Conservation (phyloP, 108 stramenopile genomes). For the Nitzschia palea region DNA sequence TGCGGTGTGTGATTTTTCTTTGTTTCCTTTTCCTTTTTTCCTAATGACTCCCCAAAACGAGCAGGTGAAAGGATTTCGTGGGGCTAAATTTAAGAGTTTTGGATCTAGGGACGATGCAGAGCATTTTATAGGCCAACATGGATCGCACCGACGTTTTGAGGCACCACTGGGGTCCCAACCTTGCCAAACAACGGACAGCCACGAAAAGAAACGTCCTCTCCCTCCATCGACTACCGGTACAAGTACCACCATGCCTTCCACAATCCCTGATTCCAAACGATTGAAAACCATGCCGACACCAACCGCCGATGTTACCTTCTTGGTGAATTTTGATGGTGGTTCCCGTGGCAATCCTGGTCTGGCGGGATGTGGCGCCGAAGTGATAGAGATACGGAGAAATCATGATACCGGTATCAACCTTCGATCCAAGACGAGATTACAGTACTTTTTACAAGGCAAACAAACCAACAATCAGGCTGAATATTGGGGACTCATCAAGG, state of each 20-base stretch:
- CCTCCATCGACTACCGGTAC: not conserved
- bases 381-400: conserved; percentile 8
- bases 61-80: conserved; percentile 52
- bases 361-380: conserved; percentile 70
- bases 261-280: not conserved
- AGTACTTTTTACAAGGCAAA: conserved; percentile 30
- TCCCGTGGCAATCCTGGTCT: conserved; percentile 84
- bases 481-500: conserved; percentile 63
- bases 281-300: not conserved
- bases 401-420: conserved; percentile 4
- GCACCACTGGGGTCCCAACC: no score
- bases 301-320: conserved; percentile 21
- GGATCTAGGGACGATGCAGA: conserved; percentile 48
- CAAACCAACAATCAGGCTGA: conserved; percentile 84
- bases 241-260: not conserved
- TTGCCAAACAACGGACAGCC: no score
- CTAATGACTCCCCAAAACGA: no score
- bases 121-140: conserved; percentile 29
- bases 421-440: conserved; percentile 2
- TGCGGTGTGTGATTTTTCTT: no score
- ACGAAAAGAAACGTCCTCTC: not conserved
- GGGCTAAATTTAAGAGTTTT: conserved; percentile 72
- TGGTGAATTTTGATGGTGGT: conserved; percentile 78
- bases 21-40: no score
- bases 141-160: no score